Percentiles rank a stretch among this genome's conserved stretches.
Conservation (phyloP, 2,329 filamentous ascomycete species). For the Neurospora crassa region DNA sequence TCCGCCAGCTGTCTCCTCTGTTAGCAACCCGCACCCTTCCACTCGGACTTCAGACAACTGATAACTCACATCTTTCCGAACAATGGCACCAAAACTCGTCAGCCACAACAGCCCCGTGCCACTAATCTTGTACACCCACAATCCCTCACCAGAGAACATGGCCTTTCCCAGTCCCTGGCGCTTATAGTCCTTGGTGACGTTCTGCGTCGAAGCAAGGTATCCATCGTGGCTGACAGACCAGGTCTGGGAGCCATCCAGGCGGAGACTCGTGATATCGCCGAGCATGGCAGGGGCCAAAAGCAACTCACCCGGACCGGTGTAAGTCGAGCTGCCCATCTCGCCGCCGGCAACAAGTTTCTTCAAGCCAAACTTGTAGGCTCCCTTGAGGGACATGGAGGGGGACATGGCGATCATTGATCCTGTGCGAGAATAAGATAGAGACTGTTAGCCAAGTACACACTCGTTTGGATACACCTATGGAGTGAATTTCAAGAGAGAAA, state of each 20-base stretch:
- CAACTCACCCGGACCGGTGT: slow-evolving; percentile 83
- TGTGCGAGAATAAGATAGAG: slow-evolving; percentile 15
- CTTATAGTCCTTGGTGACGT: slow-evolving; percentile 82
- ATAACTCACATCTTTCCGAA: slow-evolving; percentile 76
- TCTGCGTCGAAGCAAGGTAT: slow-evolving; percentile 77
- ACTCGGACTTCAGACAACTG: not conserved
- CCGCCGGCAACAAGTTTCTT: slow-evolving; percentile 85
- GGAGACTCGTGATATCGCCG: slow-evolving; percentile 77
- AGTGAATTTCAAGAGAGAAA: not conserved
- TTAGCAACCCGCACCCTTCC: slow-evolving; percentile 10
- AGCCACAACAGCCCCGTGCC: slow-evolving; percentile 81
- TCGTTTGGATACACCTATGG: too few species aligned
- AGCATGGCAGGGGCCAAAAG: slow-evolving; percentile 71
- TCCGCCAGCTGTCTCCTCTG: slow-evolving; percentile 37
- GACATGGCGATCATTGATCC: slow-evolving; percentile 95
- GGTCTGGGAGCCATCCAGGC: slow-evolving; percentile 58
- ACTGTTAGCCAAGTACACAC: not conserved
- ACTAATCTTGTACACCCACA: slow-evolving; percentile 81
- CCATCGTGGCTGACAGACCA: slow-evolving; percentile 86
- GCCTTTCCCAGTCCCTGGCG: slow-evolving; percentile 79
- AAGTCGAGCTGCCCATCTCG: slow-evolving; percentile 69
- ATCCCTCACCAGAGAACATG: slow-evolving; percentile 85
- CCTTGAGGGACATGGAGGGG: slow-evolving; percentile 73
- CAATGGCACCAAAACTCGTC: slow-evolving; percentile 88
- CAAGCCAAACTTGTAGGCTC: slow-evolving; percentile 72